Evolutionary conservation across 2,329 filamentous ascomycete species (phyloP).

Genomic region (Venturia effusa): DNA sequence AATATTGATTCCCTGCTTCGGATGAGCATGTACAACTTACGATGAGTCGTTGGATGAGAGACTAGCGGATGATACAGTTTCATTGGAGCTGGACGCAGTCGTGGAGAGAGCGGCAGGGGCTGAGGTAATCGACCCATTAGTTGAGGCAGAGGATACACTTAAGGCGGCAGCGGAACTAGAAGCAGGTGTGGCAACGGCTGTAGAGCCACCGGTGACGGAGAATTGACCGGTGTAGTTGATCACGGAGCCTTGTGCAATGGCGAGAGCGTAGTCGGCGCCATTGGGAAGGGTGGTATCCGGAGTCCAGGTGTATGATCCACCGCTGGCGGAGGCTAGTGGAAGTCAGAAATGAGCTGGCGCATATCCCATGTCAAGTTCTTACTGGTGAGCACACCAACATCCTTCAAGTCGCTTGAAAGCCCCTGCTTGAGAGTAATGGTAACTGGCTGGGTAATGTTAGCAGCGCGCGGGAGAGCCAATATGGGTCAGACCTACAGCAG

Average conservation of each 20-base stretch:
- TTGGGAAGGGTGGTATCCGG: constrained; percentile 32
- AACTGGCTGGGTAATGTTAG: constrained; percentile 22
- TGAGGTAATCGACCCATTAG: not conserved
- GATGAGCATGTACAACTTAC: constrained; percentile 13
- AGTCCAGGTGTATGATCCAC: constrained; percentile 41
- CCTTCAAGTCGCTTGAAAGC: constrained; percentile 36
- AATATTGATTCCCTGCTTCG: not conserved
- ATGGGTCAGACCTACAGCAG: constrained; percentile 14
- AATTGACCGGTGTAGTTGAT: constrained; percentile 48
- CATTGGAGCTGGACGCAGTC: constrained; percentile 22
- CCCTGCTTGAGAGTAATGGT: constrained; percentile 48
- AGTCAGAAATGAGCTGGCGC: not conserved
- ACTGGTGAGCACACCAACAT: constrained; percentile 40
- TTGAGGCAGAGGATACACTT: not conserved
- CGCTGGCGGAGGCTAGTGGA: constrained; percentile 28
- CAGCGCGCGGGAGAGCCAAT: not conserved
- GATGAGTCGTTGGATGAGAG: constrained; percentile 21
- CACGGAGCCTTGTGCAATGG: constrained; percentile 41
- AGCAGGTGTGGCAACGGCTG: constrained; percentile 18
- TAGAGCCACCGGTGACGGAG: constrained; percentile 29
- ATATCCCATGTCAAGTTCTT: constrained; percentile 15
- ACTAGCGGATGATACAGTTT: constrained; percentile 23
- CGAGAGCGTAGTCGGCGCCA: constrained; percentile 45
- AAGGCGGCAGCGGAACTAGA: constrained; percentile 11
- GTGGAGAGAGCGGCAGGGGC: constrained; percentile 2